Evolutionary conservation across 139 green algal species (phyloP), one percentile per base, ranked within the genome.

Genomic region (Micractinium conductrix): DNA sequence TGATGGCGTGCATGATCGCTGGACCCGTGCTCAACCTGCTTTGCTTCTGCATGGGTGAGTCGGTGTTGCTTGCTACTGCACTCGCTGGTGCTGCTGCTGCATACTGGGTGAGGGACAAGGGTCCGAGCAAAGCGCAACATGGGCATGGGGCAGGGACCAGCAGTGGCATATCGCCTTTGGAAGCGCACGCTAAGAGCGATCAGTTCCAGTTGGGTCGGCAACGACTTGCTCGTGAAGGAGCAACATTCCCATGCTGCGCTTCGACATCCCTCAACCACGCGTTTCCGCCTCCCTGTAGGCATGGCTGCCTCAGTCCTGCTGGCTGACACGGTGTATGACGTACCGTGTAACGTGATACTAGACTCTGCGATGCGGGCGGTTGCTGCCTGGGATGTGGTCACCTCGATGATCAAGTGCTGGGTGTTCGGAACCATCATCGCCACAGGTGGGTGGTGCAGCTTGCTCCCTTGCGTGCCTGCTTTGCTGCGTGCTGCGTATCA

Each of bases 341-440:
- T 99, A 43, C 82, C 87, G 43, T 94, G 96, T 53, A 99, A 98
- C 87, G 90, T 99, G 65, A 99, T 99, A 62, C 78, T 99, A 42
- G 96, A 99, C 91, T 97, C 92, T 10, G 95, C 93, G 7, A 91
- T 71, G 38, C 89, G 95, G 1, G 96, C 96, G 26, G 86, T 99
- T 67, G 91, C 88, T 2, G 75, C 89, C 22, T 99, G 93, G 91
- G 97, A 99, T 86, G 84, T 99, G 2, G 69, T 98, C 60, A 96
- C 92, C 63, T 96, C 90, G 83, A 93, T 94, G 84, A 92, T 98
- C 84, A 99, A 99, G 87, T 92, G 93, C 48, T 96, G 92, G 93
- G 95, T 99, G 38, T 85, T 78, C 80, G 85, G 85, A 5, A 87
- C 83, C 44, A 78, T 81, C 83, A 87, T 85, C 78, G 8, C 67